A percentile compares a stretch with the other conserved stretches of the same genome.
Conservation (phyloP, 148 eudicot genomes). For the Fagopyrum tataricum region DNA sequence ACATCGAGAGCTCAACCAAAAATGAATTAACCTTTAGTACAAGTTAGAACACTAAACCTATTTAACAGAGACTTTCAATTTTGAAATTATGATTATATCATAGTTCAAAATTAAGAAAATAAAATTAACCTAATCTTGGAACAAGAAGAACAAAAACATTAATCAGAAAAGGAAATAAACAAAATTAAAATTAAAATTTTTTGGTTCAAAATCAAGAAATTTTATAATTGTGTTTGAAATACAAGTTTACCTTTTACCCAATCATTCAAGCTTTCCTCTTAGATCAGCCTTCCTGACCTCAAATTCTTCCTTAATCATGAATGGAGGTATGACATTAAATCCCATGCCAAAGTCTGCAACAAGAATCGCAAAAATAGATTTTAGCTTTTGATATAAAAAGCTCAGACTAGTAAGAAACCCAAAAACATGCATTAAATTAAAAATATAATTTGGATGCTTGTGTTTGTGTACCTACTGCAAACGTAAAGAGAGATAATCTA, state of each 20-base stretch:
- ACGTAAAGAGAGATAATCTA: neutral
- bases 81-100: too few relatives aligned
- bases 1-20: too few relatives aligned
- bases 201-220: neutral
- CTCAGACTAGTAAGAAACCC: neutral
- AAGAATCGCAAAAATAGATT: constrained; percentile 11
- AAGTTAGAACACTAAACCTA: too few relatives aligned
- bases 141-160: too few relatives aligned
- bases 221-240: neutral
- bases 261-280: constrained; percentile 65
- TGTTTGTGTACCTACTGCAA: constrained; percentile 7
- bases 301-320: constrained; percentile 66
- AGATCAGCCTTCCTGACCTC: constrained; percentile 75
- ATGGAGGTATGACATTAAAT: constrained; percentile 54
- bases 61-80: too few relatives aligned
- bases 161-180: too few relatives aligned
- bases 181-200: neutral
- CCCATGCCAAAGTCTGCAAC: constrained; percentile 69
- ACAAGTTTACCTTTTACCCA: constrained; percentile 43
- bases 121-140: too few relatives aligned
- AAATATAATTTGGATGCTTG: neutral
- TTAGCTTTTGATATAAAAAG: neutral
- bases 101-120: too few relatives aligned
- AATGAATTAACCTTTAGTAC: too few relatives aligned
- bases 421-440: neutral